Evolutionary conservation across 2,329 filamentous ascomycete genomes (phyloP), one percentile per base, ranked within the genome.

Genomic region (Colletotrichum sp.): DNA sequence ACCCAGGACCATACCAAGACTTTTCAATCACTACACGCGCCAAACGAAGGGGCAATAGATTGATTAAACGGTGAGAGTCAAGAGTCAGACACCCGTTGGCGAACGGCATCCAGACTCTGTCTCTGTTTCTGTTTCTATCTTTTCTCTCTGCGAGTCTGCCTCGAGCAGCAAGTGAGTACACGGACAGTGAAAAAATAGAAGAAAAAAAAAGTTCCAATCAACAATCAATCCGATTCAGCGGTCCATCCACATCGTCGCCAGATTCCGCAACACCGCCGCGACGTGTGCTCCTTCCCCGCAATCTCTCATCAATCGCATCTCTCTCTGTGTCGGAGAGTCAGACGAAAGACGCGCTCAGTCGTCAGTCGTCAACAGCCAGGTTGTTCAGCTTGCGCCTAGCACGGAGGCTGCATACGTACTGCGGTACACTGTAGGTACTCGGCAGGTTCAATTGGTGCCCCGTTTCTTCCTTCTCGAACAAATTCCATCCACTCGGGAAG

Each of bases 381-480:
- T 13, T 52, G 6, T 21, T 21, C 44, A 52, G 44, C 44, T 52
- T 52, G 44, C n/a, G 44, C 44, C 44, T 21, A 52, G 44, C 44
- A 52, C 44, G n/a, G 16, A n/a, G 26, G 16, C 24, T 24, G 39
- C 44, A 55, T 55, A 24, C 44, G 44, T 52, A 49, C 28, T 30
- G 28, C 8, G 28, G 28, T 30, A 32, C 44, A 52, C 44, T 52
- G n/a, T 21, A 21, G 44, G 39, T n/a, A 52, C 44, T 52, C 44
- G 44, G 44, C 44, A 21, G n/a, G 44, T 52, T 52, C 44, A 52
- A 21, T 21, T 44, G 36, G 55, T 44, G 59, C 70, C 57, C 74
- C 74, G 65, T 68, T 76, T 76, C 74, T 74, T 73, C 70, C 74
- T 76, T 76, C 74, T 67, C 66, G 74, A 76, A 76, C 74, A 36